Evolutionary conservation across 2,329 filamentous ascomycete genomes (phyloP).

Genomic region (Pseudocercospora pini-densiflorae): DNA sequence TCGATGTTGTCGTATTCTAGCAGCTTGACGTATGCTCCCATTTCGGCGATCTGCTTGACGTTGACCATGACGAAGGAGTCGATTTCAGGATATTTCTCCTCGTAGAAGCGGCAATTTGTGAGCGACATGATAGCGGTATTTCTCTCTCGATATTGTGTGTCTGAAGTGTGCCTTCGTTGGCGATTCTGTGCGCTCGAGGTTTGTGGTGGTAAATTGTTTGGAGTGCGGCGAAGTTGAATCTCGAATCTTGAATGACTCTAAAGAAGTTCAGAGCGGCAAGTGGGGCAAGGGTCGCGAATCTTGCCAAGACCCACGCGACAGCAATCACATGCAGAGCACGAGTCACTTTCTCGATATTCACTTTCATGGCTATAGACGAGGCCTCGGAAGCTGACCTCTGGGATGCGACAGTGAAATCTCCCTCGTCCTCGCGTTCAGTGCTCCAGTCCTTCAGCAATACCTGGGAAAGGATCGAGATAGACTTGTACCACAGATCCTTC

Average conservation of each 20-base stretch:
- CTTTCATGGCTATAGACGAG: neutral
- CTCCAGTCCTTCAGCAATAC: no score
- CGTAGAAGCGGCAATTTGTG: constrained; percentile 96
- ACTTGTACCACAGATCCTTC: no score
- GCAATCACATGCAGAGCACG: neutral
- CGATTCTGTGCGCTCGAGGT: neutral
- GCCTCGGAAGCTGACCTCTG: no score
- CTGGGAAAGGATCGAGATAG: no score
- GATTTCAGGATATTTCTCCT: constrained; percentile 97
- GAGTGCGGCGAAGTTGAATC: neutral
- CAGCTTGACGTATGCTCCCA: constrained; percentile 99
- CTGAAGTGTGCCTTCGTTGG: constrained; percentile 6
- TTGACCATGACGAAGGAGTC: constrained; percentile 99
- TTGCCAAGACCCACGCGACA: neutral
- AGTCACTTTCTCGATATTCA: neutral
- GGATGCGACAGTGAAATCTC: no score
- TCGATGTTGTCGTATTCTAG: constrained; percentile 99
- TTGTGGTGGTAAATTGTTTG: neutral
- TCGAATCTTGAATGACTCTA: constrained; percentile 5
- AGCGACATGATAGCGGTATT: constrained; percentile 77
- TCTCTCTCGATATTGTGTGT: neutral
- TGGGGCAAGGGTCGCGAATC: neutral
- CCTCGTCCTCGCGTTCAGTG: no score
- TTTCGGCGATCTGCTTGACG: constrained; percentile 99
- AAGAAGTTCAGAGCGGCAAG: neutral